These are phyloP conservation scores for Yamadazyma sp. DNA, from an alignment of 1,139 yeast genomes.

Conservation along the genomic window DNA sequence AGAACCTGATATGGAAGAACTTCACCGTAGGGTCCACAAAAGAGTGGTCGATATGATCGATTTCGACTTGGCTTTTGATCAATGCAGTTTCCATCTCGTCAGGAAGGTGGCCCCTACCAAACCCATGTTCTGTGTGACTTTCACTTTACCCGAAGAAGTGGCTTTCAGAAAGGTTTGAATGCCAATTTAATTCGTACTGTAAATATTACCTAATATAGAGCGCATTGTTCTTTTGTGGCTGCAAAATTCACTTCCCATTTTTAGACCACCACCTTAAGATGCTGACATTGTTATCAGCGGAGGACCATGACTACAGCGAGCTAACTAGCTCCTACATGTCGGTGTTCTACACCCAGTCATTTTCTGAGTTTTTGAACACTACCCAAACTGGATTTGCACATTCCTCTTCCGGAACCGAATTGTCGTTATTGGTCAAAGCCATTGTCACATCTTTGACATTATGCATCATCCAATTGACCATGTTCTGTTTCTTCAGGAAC, in stretches of 20 bases:
- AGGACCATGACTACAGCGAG: constrained; percentile 24
- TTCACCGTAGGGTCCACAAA: constrained; percentile 60
- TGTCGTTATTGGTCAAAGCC: constrained; percentile 44
- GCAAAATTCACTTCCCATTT: neutral
- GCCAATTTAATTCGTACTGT: neutral
- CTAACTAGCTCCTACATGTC: constrained; percentile 28
- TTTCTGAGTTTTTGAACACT: constrained; percentile 49
- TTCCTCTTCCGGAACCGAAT: constrained; percentile 39
- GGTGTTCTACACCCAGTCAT: constrained; percentile 24
- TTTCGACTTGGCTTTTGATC: constrained; percentile 45
- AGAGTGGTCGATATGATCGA: constrained; percentile 58
- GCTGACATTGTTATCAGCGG: constrained; percentile 22
- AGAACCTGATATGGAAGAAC: constrained; percentile 65
- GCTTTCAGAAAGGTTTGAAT: constrained; percentile 47
- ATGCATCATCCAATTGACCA: constrained; percentile 51
- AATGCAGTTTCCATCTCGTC: constrained; percentile 72
- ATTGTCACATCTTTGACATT: constrained; percentile 51
- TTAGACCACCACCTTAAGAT: no score
- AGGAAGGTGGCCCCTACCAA: constrained; percentile 96
- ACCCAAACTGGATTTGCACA: constrained; percentile 60
- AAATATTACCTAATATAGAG: neutral
- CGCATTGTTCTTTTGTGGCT: neutral
- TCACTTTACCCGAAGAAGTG: constrained; percentile 72
- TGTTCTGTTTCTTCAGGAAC: constrained; percentile 53
- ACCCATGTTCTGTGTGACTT: constrained; percentile 90